Conservation (phyloP, 441 rosid genomes). For the Corymbia calophylla region DNA sequence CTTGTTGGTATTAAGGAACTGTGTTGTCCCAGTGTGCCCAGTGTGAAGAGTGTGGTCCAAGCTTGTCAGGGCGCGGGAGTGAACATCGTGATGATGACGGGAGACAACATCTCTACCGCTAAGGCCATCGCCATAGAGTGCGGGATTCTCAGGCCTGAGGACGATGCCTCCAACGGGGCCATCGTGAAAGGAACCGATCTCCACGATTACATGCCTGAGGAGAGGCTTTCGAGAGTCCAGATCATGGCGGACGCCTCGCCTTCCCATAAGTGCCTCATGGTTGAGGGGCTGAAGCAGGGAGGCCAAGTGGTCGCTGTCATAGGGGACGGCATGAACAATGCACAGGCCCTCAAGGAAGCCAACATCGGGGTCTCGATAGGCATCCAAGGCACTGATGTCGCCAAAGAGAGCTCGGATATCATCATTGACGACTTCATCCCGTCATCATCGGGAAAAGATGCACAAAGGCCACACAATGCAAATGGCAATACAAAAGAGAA, state of each 20-base stretch:
- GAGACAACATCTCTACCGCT: neutral
- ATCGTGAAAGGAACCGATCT: neutral
- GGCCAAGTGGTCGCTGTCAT: neutral
- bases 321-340: neutral
- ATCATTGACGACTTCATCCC: neutral
- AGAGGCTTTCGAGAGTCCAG: neutral
- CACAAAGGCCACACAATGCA: no score
- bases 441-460: no score
- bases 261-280: neutral
- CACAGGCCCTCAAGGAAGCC: neutral
- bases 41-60: neutral
- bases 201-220: neutral
- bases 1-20: neutral
- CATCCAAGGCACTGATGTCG: neutral
- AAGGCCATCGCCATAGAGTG: neutral
- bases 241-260: neutral
- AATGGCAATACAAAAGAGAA: no score
- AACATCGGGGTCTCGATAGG: neutral
- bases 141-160: neutral
- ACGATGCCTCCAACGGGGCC: neutral
- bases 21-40: neutral
- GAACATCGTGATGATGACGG: neutral
- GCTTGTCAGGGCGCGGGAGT: neutral
- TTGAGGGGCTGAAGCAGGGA: neutral
- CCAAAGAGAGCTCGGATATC: neutral